A percentile compares a stretch with the other conserved stretches of the same genome.
phyloP scores from a whole-genome alignment of 176 grass and related monocot genomes.

The Elymus sibiricus region DNA sequence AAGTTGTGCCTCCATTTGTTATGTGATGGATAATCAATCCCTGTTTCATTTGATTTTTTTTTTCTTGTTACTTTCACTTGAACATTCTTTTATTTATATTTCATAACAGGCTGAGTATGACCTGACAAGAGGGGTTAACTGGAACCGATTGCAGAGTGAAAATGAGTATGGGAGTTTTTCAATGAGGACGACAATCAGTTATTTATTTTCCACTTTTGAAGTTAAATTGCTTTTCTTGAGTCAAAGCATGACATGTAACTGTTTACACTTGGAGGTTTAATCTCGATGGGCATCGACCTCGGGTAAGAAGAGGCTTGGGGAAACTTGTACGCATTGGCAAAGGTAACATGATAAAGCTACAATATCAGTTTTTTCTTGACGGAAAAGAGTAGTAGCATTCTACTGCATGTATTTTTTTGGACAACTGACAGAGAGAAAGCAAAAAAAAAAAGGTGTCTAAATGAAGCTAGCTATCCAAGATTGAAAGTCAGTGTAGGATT shows the following conservation, averaged over 20 bases:
- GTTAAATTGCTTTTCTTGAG: conserved; percentile 1
- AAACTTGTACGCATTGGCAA: conserved; percentile 92
- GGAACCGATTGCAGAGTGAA: conserved; percentile 64
- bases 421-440: too few relatives aligned
- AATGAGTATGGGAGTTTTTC: conserved; percentile 58
- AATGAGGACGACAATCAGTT: not conserved
- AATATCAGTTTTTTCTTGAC: not conserved
- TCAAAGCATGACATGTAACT: conserved; percentile 3
- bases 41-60: conserved; percentile 22
- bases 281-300: conserved; percentile 80
- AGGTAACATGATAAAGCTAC: conserved; percentile 53
- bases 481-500: too few relatives aligned
- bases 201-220: conserved; percentile 21
- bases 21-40: not conserved
- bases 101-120: conserved; percentile 74
- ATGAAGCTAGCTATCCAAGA: too few relatives aligned
- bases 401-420: too few relatives aligned
- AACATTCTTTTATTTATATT: conserved; percentile 13
- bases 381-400: not conserved
- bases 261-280: conserved; percentile 64
- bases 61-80: conserved; percentile 8
- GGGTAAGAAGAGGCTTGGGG: conserved; percentile 71
- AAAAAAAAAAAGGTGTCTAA: too few relatives aligned
- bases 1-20: not conserved
- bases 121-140: conserved; percentile 41